These are phyloP conservation scores for Mucor saturninus DNA, from an alignment of 371 early-diverging fungal genomes.

Conservation along the genomic window DNA sequence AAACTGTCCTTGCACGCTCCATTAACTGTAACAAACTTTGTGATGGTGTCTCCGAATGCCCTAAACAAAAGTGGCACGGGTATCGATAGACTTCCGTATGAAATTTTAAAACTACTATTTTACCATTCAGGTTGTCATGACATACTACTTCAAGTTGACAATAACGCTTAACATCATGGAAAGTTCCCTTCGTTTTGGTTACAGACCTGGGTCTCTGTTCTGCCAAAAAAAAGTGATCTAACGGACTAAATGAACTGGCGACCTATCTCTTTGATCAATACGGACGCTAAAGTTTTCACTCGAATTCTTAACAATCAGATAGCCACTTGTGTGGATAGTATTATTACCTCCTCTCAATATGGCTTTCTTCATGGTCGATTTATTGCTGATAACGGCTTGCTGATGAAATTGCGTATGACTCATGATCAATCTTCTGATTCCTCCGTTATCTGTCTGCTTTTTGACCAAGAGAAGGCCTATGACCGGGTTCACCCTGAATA, in stretches of 20 bases:
- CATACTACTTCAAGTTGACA: not conserved
- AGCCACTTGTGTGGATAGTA: not conserved
- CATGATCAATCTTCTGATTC: not conserved
- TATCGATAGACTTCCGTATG: conserved; percentile 34
- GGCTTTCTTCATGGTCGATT: conserved; percentile 18
- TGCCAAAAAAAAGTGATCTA: conserved; percentile 31
- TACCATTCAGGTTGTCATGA: not conserved
- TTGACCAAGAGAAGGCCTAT: too few species aligned
- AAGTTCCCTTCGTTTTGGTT: conserved; percentile 24
- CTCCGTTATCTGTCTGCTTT: conserved; percentile 5
- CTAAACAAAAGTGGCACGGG: conserved; percentile 26
- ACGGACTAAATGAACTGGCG: conserved; percentile 25
- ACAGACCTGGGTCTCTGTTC: conserved; percentile 18
- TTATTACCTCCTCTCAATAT: conserved; percentile 12
- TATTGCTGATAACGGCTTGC: conserved; percentile 22
- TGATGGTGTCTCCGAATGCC: conserved; percentile 6
- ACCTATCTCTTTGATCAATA: conserved; percentile 33
- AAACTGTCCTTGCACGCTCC: not conserved
- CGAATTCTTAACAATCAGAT: conserved; percentile 19
- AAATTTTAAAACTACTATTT: conserved; percentile 13
- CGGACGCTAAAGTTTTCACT: conserved; percentile 36
- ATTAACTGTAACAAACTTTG: not conserved
- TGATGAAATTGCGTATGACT: conserved; percentile 1
- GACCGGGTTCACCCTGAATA: conserved; percentile 18
- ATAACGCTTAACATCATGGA: conserved; percentile 6